Evolutionary conservation across 768 basidiomycete genomes (phyloP).

Genomic region (Tricholoma matsutake): DNA sequence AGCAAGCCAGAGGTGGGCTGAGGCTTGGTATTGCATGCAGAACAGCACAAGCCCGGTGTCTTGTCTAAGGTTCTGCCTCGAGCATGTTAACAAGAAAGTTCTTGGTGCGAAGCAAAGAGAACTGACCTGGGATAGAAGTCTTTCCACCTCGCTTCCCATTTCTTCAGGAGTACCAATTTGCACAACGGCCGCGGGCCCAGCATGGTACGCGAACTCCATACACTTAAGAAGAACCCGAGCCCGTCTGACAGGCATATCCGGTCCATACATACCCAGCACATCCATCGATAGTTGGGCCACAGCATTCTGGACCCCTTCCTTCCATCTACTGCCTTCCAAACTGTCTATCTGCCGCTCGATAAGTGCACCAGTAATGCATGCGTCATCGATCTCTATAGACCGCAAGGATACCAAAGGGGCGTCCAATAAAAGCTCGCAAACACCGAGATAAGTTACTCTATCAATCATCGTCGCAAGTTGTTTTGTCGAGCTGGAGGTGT

Average conservation of each 20-base stretch:
- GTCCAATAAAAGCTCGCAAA: constrained; percentile 61
- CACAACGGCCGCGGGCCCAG: constrained; percentile 18
- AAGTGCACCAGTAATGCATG: constrained; percentile 46
- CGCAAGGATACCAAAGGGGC: constrained; percentile 48
- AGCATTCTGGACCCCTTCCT: constrained; percentile 47
- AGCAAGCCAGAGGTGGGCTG: constrained; percentile 64
- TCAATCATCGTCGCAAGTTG: constrained; percentile 64
- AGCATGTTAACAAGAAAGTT: background rate
- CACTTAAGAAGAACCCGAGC: constrained; percentile 53
- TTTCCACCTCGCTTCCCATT: constrained; percentile 40
- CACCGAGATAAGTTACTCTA: constrained; percentile 60
- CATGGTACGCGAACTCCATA: constrained; percentile 51
- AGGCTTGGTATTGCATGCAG: constrained; percentile 47
- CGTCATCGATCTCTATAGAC: constrained; percentile 18
- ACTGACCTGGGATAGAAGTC: constrained; percentile 44
- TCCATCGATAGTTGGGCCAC: constrained; percentile 45
- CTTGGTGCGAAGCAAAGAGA: background rate
- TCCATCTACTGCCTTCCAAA: constrained; percentile 55
- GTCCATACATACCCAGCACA: constrained; percentile 46
- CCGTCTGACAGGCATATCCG: constrained; percentile 53
- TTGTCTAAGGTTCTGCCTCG: constrained; percentile 29
- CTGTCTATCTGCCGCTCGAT: constrained; percentile 59
- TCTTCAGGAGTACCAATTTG: constrained; percentile 29
- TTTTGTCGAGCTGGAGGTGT: constrained; percentile 39
- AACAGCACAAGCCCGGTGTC: constrained; percentile 34